Percentiles rank a stretch among this genome's conserved stretches.
These are phyloP conservation scores for Vickermania spadyakhi DNA, from an alignment of 208 protist species.

Conservation along the genomic window DNA sequence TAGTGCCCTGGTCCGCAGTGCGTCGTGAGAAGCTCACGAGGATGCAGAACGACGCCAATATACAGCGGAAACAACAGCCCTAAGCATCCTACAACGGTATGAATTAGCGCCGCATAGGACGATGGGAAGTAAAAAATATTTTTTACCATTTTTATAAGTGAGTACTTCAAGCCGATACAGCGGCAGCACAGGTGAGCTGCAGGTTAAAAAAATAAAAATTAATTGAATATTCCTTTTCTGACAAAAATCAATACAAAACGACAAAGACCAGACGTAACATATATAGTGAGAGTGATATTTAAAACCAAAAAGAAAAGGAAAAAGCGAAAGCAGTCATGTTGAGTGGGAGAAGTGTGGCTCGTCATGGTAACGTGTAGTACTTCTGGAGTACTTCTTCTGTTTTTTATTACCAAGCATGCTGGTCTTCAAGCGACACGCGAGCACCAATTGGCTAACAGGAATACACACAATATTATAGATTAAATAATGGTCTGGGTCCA, in stretches of 20 bases:
- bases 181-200: too few relatives aligned
- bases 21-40: conserved; percentile 33
- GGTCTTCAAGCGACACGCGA: too few relatives aligned
- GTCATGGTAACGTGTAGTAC: too few relatives aligned
- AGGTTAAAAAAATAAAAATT: too few relatives aligned
- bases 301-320: background rate
- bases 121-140: conserved; percentile 64
- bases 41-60: conserved; percentile 33
- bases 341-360: too few relatives aligned
- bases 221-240: too few relatives aligned
- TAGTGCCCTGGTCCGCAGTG: conserved; percentile 38
- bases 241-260: background rate
- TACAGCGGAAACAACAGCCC: conserved; percentile 39
- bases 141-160: conserved; percentile 19
- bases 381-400: too few relatives aligned
- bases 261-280: background rate
- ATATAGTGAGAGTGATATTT: background rate
- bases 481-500: too few relatives aligned
- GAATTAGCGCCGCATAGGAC: conserved; percentile 58
- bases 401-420: background rate
- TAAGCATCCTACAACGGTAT: conserved; percentile 27
- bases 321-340: background rate
- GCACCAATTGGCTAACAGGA: too few relatives aligned
- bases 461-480: too few relatives aligned
- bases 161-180: too few relatives aligned